Percentiles rank a stretch among this genome's conserved stretches.
Evolutionary conservation across 352 stramenopile species (phyloP).

Genomic region (Phytophthora gonapodyides): DNA sequence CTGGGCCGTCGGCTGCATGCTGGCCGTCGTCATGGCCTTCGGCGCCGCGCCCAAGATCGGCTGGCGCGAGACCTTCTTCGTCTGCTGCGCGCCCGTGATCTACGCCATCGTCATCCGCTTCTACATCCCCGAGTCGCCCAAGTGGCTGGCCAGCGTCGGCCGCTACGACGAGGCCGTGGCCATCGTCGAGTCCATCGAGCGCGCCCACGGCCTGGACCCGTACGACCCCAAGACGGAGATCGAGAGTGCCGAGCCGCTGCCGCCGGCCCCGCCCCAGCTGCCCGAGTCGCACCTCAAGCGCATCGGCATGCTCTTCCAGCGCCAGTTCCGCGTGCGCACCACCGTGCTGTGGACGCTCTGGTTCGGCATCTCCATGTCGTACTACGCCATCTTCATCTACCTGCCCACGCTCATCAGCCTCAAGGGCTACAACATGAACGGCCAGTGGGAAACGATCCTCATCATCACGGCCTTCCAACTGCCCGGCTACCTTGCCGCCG

Average conservation of each 20-base stretch:
- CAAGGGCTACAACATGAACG: conserved; percentile 70
- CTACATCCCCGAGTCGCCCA: conserved; percentile 66
- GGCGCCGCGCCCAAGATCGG: conserved; percentile 50
- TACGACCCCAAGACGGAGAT: conserved; percentile 50
- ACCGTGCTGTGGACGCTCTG: conserved; percentile 70
- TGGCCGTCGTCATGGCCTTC: conserved; percentile 60
- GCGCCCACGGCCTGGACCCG: conserved; percentile 43
- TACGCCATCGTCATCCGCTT: conserved; percentile 59
- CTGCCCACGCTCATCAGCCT: conserved; percentile 53
- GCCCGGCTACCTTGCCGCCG: conserved; percentile 60
- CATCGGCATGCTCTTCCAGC: conserved; percentile 57
- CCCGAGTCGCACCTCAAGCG: conserved; percentile 56
- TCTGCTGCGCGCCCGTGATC: conserved; percentile 56
- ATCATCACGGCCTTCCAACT: conserved; percentile 71
- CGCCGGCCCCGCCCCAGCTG: conserved; percentile 23
- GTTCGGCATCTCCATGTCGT: conserved; percentile 72
- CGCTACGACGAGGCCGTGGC: conserved; percentile 60
- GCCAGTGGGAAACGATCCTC: conserved; percentile 51
- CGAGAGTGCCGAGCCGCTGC: conserved; percentile 24
- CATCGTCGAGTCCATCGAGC: conserved; percentile 66
- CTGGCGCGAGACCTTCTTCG: conserved; percentile 65
- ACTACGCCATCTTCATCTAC: conserved; percentile 76
- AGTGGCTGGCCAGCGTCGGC: conserved; percentile 71
- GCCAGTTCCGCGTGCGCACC: conserved; percentile 57
- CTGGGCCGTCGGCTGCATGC: conserved; percentile 61